A percentile compares a stretch with the other conserved stretches of the same genome.
These are phyloP conservation scores for Penicillium palitans DNA, from an alignment of 2,329 filamentous ascomycete genomes.

Conservation along the genomic window DNA sequence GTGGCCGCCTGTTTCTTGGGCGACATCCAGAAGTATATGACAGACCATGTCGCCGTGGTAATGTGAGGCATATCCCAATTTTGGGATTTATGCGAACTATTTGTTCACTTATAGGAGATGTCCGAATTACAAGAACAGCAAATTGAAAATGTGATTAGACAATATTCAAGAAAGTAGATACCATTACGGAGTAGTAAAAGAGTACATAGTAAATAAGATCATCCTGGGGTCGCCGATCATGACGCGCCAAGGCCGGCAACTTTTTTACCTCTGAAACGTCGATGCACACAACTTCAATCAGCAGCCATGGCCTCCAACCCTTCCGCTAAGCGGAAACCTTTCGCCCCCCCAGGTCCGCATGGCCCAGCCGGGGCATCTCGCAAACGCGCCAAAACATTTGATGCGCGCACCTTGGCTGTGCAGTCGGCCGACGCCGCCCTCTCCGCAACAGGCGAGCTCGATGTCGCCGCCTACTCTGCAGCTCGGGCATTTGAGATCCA, in stretches of 20 bases:
- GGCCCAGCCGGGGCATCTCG: conserved; percentile 33
- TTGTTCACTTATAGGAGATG: neutral
- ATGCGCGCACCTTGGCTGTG: conserved; percentile 47
- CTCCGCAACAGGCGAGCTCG: conserved; percentile 71
- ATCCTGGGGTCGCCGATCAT: conserved; percentile 21
- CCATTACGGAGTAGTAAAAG: neutral
- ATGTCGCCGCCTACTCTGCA: conserved; percentile 79
- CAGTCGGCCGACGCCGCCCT: conserved; percentile 49
- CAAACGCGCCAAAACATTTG: conserved; percentile 47
- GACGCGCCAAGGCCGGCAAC: conserved; percentile 29
- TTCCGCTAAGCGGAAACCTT: conserved; percentile 36
- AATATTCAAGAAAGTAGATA: neutral
- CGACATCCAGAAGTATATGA: conserved; percentile 60
- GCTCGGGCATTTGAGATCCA: conserved; percentile 87
- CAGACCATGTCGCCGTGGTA: conserved; percentile 58
- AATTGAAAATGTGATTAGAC: neutral
- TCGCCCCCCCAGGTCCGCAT: conserved; percentile 17
- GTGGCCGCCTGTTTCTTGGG: conserved; percentile 60
- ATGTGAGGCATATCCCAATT: conserved; percentile 29
- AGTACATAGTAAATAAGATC: neutral
- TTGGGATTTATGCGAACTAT: neutral
- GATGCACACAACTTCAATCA: conserved; percentile 14
- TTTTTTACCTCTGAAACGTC: conserved; percentile 17
- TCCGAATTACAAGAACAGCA: neutral
- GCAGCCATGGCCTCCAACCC: conserved; percentile 36